A percentile compares a stretch with the other conserved stretches of the same genome.
Conservation (phyloP, 1,284 basidiomycete genomes). For the Heliocybe sulcata region DNA sequence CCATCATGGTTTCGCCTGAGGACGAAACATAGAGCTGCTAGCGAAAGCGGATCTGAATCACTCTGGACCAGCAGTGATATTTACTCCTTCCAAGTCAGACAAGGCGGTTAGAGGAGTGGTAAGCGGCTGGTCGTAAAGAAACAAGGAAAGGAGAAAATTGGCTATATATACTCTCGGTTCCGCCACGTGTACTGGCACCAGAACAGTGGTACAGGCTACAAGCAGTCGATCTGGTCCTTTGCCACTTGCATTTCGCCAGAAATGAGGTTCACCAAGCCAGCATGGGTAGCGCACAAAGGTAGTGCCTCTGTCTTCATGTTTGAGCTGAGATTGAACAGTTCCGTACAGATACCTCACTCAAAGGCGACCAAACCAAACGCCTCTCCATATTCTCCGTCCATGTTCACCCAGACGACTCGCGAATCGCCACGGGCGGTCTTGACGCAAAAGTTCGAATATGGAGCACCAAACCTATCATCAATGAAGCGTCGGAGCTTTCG, state of each 20-base stretch:
- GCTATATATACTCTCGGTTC: background rate
- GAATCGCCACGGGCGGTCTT: constrained; percentile 93
- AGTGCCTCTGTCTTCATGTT: constrained; percentile 2
- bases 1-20: constrained; percentile 36
- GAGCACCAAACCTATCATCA: constrained; percentile 91
- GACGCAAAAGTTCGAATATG: constrained; percentile 97
- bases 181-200: background rate
- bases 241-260: background rate
- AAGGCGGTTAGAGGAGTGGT: background rate
- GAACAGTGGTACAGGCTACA: background rate
- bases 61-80: constrained; percentile 19
- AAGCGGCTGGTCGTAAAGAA: background rate
- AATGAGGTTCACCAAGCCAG: constrained; percentile 74
- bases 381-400: constrained; percentile 89
- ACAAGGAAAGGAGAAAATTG: constrained; percentile 22
- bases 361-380: constrained; percentile 36
- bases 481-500: constrained; percentile 62
- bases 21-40: constrained; percentile 34
- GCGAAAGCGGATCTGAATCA: constrained; percentile 33
- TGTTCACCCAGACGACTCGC: constrained; percentile 93
- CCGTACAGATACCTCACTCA: constrained; percentile 11
- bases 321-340: background rate
- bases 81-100: background rate
- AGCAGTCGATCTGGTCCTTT: background rate
- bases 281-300: constrained; percentile 68